Base-by-base conservation (phyloP, 1,284 basidiomycete species). In the Ganoderma lucidum region DNA sequence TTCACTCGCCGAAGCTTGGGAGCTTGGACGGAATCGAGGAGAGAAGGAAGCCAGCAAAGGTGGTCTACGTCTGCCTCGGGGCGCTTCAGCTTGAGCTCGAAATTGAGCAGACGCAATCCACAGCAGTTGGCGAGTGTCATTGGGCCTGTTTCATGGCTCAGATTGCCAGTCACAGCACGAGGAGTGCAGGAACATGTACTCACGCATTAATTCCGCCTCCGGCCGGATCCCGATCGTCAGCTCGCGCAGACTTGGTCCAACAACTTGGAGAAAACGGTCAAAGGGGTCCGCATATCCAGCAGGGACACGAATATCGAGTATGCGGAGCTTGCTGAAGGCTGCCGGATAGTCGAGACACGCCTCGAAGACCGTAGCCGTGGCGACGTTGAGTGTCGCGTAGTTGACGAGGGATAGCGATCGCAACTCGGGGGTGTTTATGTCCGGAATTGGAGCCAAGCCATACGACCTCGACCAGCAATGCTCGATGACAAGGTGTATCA, bases 181-280 rank as follows among this genome's bases (percentile, higher is more conserved):
- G 5, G 10, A 8, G 28, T 3, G 15, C 1, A n/a, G 17, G 30
- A 32, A 35, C 6, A 4, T 28, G 9, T 45, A 64, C 69, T 66
- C 8, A 75, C 74, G 45, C 37, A 32, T 48, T 2, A 15, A 6
- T 15, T 51, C 39, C 8, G n/a, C 23, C 14, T 68, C 63, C 0
- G 64, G 68, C 8, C 64, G 63, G 19, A 76, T 48, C 8, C 67
- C 67, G 39, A 78, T 63, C 30, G 65, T 60, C 30, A 78, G 65
- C 37, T 71, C 66, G 28, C 69, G 71, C 28, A 77, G 59, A 14
- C 51, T 60, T 23, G 71, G 69, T n/a, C 75, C 75, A 10, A 68
- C 68, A 3, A 56, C 66, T 14, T 51, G n/a, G 61, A 75, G 65
- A 42, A 72, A 59, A 6, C 45, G 4, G 28, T 67, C 39, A 35